Evolutionary conservation across 1,139 yeast genomes (phyloP), one percentile per base, ranked within the genome.

Genomic region (Protomyces inouyei): DNA sequence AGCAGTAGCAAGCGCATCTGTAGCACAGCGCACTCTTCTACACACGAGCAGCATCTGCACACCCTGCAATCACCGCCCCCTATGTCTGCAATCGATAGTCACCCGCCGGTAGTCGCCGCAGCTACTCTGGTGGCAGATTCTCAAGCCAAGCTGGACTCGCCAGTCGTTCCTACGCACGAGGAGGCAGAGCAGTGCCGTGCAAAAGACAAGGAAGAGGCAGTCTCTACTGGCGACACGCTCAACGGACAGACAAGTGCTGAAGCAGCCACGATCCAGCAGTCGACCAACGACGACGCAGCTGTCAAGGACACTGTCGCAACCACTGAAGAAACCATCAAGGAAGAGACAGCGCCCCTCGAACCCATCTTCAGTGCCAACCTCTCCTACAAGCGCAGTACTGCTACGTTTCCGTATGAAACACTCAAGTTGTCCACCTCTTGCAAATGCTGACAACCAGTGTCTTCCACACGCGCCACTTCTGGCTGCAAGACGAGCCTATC

Each of bases 351-450:
- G 52, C 35, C 21, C n/a, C 5, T 45, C n/a, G 43, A 45, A 23
- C 51, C 54, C 14, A 21, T 46, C 52, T 57, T 51, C 23, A 38
- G 40, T 16, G 52, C 52, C 28, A 40, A 52, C 16, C 10, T 59
- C 14, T 23, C 63, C n/a, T 59, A 59, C 36, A 37, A 45, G 14
- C 53, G 54, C 32, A 55, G 57, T 18, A 52, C 63, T 12, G 63
- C 63, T 40, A 59, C 63, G 25, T 59, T 59, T 16, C 63, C 63
- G 63, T 57, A 51, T 9, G 61, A 25, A 10, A 14, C 48, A 38
- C 36, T 18, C 21, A 23, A n/a, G 18, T 0, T 23, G n/a, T 32
- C 18, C 23, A 9, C 10, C 25, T 16, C 6, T 16, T 21, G n/a
- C n/a, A 21, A 14, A 36, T 52, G 37, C 55, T 52, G 18, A 52